Conservation (phyloP, 306 rosid species). For the Amphicarpaea edgeworthii region DNA sequence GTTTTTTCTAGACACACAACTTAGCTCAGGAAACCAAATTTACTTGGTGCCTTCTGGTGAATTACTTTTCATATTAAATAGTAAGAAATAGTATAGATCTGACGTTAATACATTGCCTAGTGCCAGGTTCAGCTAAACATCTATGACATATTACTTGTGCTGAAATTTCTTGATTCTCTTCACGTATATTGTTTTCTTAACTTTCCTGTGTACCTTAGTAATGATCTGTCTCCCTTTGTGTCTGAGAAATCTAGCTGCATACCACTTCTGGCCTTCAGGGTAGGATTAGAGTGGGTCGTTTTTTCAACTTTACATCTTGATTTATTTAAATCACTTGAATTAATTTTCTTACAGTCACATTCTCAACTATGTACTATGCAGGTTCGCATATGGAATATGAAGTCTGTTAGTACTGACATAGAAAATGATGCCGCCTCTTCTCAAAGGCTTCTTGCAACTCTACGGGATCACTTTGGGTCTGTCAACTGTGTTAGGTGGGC, state of each 20-base stretch:
- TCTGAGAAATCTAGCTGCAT: not conserved
- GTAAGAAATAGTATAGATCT: not conserved
- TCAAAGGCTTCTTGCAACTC: slow-evolving; percentile 95
- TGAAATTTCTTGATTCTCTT: not conserved
- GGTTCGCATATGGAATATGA: slow-evolving; percentile 99
- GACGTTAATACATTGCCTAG: not conserved
- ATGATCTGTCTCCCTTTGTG: not conserved
- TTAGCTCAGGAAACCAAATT: slow-evolving; percentile 1
- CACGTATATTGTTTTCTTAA: slow-evolving; percentile 4
- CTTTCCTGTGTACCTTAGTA: not conserved
- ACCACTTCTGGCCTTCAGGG: slow-evolving; percentile 5
- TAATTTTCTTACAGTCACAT: not conserved
- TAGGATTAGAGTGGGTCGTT: not conserved
- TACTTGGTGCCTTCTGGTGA: not conserved
- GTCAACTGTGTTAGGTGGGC: slow-evolving; percentile 99
- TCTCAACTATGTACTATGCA: slow-evolving; percentile 46
- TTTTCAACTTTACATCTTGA: slow-evolving; percentile 3
- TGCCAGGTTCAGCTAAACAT: not conserved
- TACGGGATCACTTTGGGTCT: slow-evolving; percentile 97
- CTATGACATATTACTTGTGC: not conserved
- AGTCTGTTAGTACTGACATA: slow-evolving; percentile 73
- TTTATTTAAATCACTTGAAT: not conserved
- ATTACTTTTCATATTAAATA: not conserved
- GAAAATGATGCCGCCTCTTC: slow-evolving; percentile 68
- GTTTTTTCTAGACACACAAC: not conserved